A percentile compares a stretch with the other conserved stretches of the same genome.
These are phyloP conservation scores for Neurospora hispaniola DNA, from an alignment of 495 filamentous ascomycete species.

Conservation along the genomic window DNA sequence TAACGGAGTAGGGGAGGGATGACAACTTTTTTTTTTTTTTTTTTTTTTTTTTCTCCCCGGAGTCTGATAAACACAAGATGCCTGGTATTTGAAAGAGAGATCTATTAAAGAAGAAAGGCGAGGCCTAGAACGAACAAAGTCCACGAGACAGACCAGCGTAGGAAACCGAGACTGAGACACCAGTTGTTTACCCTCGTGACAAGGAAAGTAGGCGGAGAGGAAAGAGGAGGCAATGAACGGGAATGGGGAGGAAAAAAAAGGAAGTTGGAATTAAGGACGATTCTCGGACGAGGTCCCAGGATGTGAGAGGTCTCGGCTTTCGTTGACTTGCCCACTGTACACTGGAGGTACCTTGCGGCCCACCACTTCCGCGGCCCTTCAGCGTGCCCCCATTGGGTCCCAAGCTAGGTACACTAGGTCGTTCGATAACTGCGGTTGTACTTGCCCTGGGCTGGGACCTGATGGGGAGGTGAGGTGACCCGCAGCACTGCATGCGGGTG, in stretches of 20 bases:
- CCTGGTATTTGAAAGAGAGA: neutral
- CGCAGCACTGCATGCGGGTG: neutral
- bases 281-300: neutral
- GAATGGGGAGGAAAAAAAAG: constrained; percentile 13
- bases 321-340: neutral
- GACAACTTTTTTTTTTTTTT: neutral
- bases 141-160: neutral
- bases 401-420: neutral
- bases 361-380: neutral
- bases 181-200: neutral
- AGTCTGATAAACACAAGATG: neutral
- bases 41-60: too few relatives aligned
- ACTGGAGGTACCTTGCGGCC: neutral
- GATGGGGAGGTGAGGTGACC: neutral
- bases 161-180: neutral
- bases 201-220: neutral
- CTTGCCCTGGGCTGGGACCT: neutral
- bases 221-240: constrained; percentile 2
- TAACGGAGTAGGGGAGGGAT: neutral
- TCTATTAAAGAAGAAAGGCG: neutral
- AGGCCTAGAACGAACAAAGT: neutral
- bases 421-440: neutral
- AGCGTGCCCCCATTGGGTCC: neutral
- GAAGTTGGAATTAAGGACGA: constrained; percentile 12
- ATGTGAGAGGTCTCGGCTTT: neutral